phyloP scores from a whole-genome alignment of 192 early-diverging fungal species.

The Coemansia sp. region DNA sequence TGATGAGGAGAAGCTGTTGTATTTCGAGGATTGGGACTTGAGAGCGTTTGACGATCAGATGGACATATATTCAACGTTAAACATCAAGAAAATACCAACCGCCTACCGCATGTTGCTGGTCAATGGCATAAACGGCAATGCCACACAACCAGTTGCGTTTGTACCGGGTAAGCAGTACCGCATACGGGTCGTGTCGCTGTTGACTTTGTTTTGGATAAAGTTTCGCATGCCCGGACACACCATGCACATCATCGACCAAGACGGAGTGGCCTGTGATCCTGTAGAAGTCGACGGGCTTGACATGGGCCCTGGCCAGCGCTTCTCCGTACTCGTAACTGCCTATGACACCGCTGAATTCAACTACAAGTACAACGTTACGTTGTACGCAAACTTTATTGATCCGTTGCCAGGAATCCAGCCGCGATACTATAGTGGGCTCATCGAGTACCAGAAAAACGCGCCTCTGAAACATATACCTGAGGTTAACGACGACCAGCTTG shows the following conservation, averaged over 20 bases:
- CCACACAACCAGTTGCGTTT: conserved; percentile 53
- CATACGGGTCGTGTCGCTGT: conserved; percentile 72
- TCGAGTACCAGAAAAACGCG: conserved; percentile 18
- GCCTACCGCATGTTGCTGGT: conserved; percentile 20
- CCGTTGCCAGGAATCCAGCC: conserved; percentile 49
- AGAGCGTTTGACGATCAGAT: conserved; percentile 11
- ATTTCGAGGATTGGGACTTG: conserved; percentile 65
- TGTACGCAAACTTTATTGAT: conserved; percentile 66
- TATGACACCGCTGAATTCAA: conserved; percentile 56
- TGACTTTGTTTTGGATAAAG: conserved; percentile 62
- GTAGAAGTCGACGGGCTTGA: conserved; percentile 56
- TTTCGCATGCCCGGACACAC: conserved; percentile 77
- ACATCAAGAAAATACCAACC: neutral
- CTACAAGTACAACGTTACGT: conserved; percentile 63
- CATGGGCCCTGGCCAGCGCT: conserved; percentile 74
- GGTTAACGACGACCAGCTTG: neutral
- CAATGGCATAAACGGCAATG: conserved; percentile 43
- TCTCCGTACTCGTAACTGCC: conserved; percentile 76
- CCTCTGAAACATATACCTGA: neutral
- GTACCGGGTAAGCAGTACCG: conserved; percentile 72
- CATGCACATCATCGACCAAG: conserved; percentile 76
- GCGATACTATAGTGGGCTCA: conserved; percentile 25
- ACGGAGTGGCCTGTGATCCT: conserved; percentile 63
- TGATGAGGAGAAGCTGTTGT: conserved; percentile 61
- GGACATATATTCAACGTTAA: neutral